Evolutionary conservation across 2,329 filamentous ascomycete genomes (phyloP).

Genomic region (Neofusicoccum kwambonambiense): DNA sequence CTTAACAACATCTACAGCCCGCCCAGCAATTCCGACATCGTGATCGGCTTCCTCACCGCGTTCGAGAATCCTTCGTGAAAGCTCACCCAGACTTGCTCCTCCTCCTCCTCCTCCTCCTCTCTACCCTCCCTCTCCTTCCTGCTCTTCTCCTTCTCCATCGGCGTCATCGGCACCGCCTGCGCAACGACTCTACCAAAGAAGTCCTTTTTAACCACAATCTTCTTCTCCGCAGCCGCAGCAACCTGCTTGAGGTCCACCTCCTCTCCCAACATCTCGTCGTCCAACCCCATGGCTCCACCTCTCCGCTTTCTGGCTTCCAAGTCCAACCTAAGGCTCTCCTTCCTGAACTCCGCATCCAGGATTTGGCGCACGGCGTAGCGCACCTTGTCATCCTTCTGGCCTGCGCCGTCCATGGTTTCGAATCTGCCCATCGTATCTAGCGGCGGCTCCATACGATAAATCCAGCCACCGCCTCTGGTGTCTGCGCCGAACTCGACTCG

Average conservation of each 20-base stretch:
- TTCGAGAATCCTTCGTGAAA: slow-evolving; percentile 91
- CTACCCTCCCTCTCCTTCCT: slow-evolving; percentile 32
- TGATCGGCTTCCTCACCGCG: slow-evolving; percentile 85
- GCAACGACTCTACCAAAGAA: slow-evolving; percentile 78
- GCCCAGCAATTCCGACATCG: slow-evolving; percentile 72
- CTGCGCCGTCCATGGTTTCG: slow-evolving; percentile 59
- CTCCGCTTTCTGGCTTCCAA: slow-evolving; percentile 62
- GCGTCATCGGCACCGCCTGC: slow-evolving; percentile 42
- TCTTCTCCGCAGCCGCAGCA: slow-evolving; percentile 21
- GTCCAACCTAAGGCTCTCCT: slow-evolving; percentile 66
- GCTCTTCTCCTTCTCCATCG: slow-evolving; percentile 33
- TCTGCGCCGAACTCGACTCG: slow-evolving; percentile 68
- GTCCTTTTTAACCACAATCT: slow-evolving; percentile 62
- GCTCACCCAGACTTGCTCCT: slow-evolving; percentile 75
- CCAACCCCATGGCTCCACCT: slow-evolving; percentile 33
- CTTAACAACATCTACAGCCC: slow-evolving; percentile 50
- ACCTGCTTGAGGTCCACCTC: slow-evolving; percentile 21
- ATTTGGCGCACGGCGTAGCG: slow-evolving; percentile 94
- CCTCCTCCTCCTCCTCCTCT: slow-evolving; percentile 40
- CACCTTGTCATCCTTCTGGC: slow-evolving; percentile 65
- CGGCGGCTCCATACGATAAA: slow-evolving; percentile 91
- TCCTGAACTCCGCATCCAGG: slow-evolving; percentile 83
- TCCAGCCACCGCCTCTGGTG: slow-evolving; percentile 61
- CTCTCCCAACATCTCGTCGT: slow-evolving; percentile 23
- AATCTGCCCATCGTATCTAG: slow-evolving; percentile 79